Percentiles rank a stretch among this genome's conserved stretches.
Conservation (phyloP, 2,329 filamentous ascomycete genomes). For the Capronia americana region DNA sequence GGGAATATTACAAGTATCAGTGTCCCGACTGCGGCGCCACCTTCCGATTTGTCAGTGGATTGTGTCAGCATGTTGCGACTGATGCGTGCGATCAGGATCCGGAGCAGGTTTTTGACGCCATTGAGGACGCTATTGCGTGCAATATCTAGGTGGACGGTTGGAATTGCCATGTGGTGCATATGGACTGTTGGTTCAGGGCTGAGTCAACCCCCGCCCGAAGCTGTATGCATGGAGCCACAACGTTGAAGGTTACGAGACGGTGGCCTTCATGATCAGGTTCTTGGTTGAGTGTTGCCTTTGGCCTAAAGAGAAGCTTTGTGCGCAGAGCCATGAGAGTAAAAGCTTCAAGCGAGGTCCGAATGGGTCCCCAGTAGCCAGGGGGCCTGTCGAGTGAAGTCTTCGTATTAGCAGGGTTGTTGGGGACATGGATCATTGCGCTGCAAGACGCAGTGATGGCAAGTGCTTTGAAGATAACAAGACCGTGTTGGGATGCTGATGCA, state of each 20-base stretch:
- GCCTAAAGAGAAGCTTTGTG: neutral
- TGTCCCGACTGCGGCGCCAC: constrained; percentile 33
- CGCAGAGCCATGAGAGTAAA: neutral
- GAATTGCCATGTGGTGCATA: neutral
- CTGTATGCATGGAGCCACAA: neutral
- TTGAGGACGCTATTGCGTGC: constrained; percentile 10
- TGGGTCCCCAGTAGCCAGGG: no score
- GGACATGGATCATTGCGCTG: neutral
- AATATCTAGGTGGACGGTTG: neutral
- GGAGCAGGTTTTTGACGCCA: neutral
- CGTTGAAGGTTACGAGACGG: neutral
- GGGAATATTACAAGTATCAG: constrained; percentile 22
- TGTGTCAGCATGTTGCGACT: constrained; percentile 40
- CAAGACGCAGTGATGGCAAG: neutral
- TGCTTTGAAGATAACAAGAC: neutral
- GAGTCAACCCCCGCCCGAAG: no score
- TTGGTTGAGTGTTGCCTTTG: neutral
- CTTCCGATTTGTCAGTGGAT: constrained; percentile 34
- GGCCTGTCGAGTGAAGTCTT: no score
- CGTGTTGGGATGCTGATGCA: neutral
- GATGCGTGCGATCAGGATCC: constrained; percentile 16
- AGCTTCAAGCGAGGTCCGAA: neutral
- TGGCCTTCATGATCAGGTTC: neutral
- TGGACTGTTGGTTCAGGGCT: neutral
- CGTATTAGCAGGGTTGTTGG: neutral